These are phyloP conservation scores for Pyrenophora tritici-repentis DNA, from an alignment of 2,329 filamentous ascomycete genomes.

Conservation along the genomic window DNA sequence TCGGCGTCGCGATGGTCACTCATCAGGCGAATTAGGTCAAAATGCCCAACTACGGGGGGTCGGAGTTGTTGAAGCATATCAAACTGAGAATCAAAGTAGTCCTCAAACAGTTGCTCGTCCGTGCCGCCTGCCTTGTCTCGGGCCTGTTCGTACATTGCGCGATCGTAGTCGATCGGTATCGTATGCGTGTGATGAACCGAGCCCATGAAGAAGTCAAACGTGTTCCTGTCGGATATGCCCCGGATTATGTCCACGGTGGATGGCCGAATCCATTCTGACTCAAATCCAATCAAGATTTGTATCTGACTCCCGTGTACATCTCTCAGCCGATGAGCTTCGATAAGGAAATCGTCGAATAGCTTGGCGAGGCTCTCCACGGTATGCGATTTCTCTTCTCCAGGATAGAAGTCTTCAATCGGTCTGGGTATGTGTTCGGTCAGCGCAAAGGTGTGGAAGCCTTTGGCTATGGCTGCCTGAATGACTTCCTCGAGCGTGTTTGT, in stretches of 20 bases:
- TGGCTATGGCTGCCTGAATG: constrained; percentile 74
- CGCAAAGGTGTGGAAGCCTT: constrained; percentile 81
- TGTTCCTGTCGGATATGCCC: constrained; percentile 62
- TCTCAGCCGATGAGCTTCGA: constrained; percentile 75
- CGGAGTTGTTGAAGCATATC: constrained; percentile 75
- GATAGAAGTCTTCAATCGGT: constrained; percentile 79
- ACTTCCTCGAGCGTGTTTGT: constrained; percentile 83
- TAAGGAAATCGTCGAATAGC: constrained; percentile 73
- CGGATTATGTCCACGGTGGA: constrained; percentile 65
- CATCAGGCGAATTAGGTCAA: constrained; percentile 86
- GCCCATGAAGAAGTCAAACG: constrained; percentile 88
- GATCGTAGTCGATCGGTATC: constrained; percentile 87
- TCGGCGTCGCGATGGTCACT: constrained; percentile 70
- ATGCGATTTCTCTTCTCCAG: constrained; percentile 71
- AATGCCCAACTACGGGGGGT: constrained; percentile 87
- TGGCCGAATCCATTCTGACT: constrained; percentile 87
- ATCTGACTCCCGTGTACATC: constrained; percentile 72
- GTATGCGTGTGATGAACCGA: constrained; percentile 88
- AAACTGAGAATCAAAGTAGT: constrained; percentile 87
- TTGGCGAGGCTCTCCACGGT: constrained; percentile 40
- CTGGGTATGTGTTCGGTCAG: constrained; percentile 96
- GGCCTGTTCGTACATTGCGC: constrained; percentile 68
- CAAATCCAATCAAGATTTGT: constrained; percentile 84
- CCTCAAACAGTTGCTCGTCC: constrained; percentile 69
- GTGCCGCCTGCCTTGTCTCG: constrained; percentile 59